Conservation (phyloP, 176 grass and related monocot species). For the Aechmea fasciata region DNA sequence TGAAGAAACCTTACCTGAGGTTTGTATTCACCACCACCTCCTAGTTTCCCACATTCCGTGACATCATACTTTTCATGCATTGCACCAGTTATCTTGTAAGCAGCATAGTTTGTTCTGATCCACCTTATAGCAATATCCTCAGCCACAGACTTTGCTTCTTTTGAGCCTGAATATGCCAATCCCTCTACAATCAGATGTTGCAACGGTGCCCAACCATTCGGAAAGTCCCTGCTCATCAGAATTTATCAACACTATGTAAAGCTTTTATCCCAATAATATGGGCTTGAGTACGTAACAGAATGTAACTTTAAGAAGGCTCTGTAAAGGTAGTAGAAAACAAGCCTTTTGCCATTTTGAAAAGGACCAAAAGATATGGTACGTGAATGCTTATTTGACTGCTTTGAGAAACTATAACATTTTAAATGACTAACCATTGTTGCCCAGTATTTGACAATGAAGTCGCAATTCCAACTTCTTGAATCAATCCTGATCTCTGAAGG, state of each 20-base stretch:
- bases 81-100: slow-evolving; percentile 47
- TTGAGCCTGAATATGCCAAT: slow-evolving; percentile 35
- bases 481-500: slow-evolving; percentile 60
- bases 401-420: not conserved
- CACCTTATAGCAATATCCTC: slow-evolving; percentile 74
- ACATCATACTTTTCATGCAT: slow-evolving; percentile 96
- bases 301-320: too few species aligned
- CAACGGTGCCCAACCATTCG: slow-evolving; percentile 86
- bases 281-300: too few species aligned
- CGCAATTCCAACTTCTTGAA: slow-evolving; percentile 62
- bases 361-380: too few species aligned
- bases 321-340: too few species aligned
- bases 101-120: slow-evolving; percentile 76
- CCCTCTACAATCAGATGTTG: slow-evolving; percentile 85
- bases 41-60: slow-evolving; percentile 49
- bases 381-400: not conserved
- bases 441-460: slow-evolving; percentile 65
- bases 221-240: slow-evolving; percentile 62
- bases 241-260: not conserved
- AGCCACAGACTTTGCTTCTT: slow-evolving; percentile 48
- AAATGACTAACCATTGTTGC: slow-evolving; percentile 60
- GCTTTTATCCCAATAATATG: too few species aligned
- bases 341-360: too few species aligned
- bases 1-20: slow-evolving; percentile 48
- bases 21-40: slow-evolving; percentile 76